Conservation (phyloP, 148 eudicot genomes). For the Camellia granthamiana region DNA sequence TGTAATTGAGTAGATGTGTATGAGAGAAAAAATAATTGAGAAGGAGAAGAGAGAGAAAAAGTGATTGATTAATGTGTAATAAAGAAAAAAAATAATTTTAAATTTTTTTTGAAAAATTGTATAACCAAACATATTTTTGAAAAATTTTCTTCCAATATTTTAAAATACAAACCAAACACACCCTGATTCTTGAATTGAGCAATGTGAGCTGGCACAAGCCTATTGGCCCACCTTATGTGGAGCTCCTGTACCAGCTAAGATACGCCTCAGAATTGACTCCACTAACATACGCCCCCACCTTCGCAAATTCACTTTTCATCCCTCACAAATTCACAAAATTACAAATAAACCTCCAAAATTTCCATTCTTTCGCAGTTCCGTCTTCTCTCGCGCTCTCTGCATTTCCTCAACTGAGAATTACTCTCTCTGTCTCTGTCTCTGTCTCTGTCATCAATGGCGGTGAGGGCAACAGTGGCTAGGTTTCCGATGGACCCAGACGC, state of each 20-base stretch:
- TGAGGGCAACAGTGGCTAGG: conserved; percentile 61
- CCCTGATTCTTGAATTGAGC: background rate
- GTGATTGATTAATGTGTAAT: too few species aligned
- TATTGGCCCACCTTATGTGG: conserved; percentile 24
- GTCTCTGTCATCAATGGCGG: conserved; percentile 48
- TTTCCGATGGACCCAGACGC: conserved; percentile 65
- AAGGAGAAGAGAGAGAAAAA: too few species aligned
- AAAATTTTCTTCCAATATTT: too few species aligned
- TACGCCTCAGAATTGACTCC: conserved; percentile 2
- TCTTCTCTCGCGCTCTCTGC: background rate
- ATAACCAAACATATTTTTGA: too few species aligned
- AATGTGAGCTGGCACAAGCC: conserved; percentile 7
- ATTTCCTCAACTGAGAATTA: background rate
- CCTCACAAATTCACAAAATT: background rate
- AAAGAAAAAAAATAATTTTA: too few species aligned
- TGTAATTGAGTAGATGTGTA: too few species aligned
- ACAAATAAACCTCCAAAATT: conserved; percentile 8
- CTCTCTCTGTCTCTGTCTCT: too few species aligned
- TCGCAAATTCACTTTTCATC: background rate
- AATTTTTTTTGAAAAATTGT: too few species aligned
- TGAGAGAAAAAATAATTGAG: too few species aligned
- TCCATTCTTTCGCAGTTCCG: background rate
- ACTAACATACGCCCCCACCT: conserved; percentile 14
- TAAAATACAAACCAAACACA: too few species aligned
- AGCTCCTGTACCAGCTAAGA: conserved; percentile 12